Evolutionary conservation across 2,329 filamentous ascomycete genomes (phyloP).

Genomic region (Ascochyta rabiei): DNA sequence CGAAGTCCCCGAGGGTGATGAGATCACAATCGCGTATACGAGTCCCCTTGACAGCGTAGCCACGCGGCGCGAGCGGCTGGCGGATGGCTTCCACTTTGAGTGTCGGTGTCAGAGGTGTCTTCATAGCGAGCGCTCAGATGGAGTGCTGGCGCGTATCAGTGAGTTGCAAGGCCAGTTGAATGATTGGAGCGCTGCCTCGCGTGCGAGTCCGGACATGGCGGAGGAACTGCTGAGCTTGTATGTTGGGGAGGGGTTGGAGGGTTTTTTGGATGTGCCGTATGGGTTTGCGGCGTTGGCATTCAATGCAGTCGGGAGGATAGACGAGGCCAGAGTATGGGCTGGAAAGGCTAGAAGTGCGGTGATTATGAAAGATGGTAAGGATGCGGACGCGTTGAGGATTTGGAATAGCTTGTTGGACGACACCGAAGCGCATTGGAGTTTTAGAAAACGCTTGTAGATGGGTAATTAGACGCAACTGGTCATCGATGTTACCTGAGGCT

Average conservation of each 20-base stretch:
- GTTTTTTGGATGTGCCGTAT: conserved; percentile 50
- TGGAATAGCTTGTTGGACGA: conserved; percentile 40
- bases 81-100: conserved; percentile 49
- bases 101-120: conserved; percentile 50
- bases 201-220: conserved; percentile 31
- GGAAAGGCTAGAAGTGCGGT: conserved; percentile 42
- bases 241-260: conserved; percentile 45
- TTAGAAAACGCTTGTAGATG: conserved; percentile 8
- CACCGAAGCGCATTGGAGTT: conserved; percentile 45
- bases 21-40: conserved; percentile 53
- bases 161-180: conserved; percentile 40
- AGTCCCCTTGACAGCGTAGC: conserved; percentile 43
- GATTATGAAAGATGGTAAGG: conserved; percentile 47
- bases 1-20: conserved; percentile 43
- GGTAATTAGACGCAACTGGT: not conserved
- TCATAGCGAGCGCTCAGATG: conserved; percentile 33
- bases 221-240: conserved; percentile 46
- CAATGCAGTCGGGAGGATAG: conserved; percentile 39
- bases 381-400: conserved; percentile 39
- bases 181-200: conserved; percentile 33
- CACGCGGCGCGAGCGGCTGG: conserved; percentile 39
- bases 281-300: conserved; percentile 50
- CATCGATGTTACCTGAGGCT: too few species aligned
- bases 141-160: conserved; percentile 37
- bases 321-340: conserved; percentile 43